Evolutionary conservation across 2,329 filamentous ascomycete genomes (phyloP).

Genomic region (Trichoderma oligosporum): DNA sequence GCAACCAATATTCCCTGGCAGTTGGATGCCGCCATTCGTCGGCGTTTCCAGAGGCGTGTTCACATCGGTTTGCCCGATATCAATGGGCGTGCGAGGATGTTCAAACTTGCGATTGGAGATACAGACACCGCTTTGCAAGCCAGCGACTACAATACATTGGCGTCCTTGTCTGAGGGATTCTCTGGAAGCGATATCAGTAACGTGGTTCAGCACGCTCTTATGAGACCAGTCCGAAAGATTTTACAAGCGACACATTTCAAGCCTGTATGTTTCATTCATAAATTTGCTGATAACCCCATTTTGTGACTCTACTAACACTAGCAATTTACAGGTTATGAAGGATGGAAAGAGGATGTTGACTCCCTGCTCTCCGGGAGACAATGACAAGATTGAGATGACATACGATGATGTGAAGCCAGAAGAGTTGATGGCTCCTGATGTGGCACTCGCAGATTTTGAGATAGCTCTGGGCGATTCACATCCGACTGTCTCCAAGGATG

Average conservation of each 20-base stretch:
- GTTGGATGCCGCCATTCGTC: conserved; percentile 88
- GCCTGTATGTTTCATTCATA: conserved; percentile 58
- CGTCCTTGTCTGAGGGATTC: conserved; percentile 83
- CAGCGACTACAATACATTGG: conserved; percentile 75
- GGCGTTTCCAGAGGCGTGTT: conserved; percentile 92
- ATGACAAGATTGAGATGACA: conserved; percentile 83
- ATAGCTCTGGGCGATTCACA: conserved; percentile 84
- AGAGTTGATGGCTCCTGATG: conserved; percentile 76
- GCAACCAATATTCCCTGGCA: conserved; percentile 99
- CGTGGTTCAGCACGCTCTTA: conserved; percentile 90
- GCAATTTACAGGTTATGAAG: conserved; percentile 57
- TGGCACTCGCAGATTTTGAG: conserved; percentile 87
- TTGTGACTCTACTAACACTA: conserved; percentile 16
- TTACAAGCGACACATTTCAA: conserved; percentile 98
- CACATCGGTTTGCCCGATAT: conserved; percentile 91
- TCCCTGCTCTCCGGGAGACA: conserved; percentile 89
- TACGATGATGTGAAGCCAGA: conserved; percentile 87
- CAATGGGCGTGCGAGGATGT: conserved; percentile 87
- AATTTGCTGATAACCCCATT: conserved; percentile 5
- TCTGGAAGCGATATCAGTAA: conserved; percentile 95
- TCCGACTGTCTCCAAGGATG: conserved; percentile 85
- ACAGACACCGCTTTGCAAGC: conserved; percentile 81
- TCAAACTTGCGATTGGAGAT: conserved; percentile 87
- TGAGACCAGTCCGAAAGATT: conserved; percentile 96
- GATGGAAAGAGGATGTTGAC: conserved; percentile 69